A percentile compares a stretch with the other conserved stretches of the same genome.
phyloP scores from a whole-genome alignment of 768 basidiomycete genomes.

The Mycena filopes region DNA sequence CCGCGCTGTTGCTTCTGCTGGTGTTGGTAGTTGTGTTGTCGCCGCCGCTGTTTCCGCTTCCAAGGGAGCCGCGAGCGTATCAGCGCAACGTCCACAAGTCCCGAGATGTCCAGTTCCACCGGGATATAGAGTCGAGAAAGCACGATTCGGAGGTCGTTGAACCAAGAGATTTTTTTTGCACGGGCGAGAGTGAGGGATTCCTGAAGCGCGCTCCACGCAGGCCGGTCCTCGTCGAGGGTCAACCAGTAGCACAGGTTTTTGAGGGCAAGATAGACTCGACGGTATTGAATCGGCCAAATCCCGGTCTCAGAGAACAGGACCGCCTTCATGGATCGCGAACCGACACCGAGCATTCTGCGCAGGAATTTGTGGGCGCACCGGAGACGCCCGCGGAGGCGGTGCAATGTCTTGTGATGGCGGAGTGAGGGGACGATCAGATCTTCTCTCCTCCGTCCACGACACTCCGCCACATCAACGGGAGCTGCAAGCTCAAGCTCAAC shows the following conservation, averaged over 20 bases:
- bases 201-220: not conserved
- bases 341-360: not conserved
- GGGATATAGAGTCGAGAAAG: not conserved
- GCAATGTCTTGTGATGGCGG: too few species aligned
- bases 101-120: not conserved
- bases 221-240: not conserved
- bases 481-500: too few species aligned
- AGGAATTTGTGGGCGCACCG: too few species aligned
- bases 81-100: too few species aligned
- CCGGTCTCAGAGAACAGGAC: not conserved
- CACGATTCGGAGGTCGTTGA: not conserved
- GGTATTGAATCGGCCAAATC: not conserved
- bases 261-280: not conserved
- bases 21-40: too few species aligned
- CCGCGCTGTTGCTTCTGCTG: not conserved
- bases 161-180: not conserved
- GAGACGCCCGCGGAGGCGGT: too few species aligned
- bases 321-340: not conserved
- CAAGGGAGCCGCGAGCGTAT: too few species aligned
- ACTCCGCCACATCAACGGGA: too few species aligned
- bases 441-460: too few species aligned
- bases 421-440: too few species aligned
- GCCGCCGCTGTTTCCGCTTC: too few species aligned
- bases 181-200: not conserved
- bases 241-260: not conserved